A percentile compares a stretch with the other conserved stretches of the same genome.
These are phyloP conservation scores for Atkinsonella hypoxylon DNA, from an alignment of 2,329 filamentous ascomycete genomes.

Conservation along the genomic window DNA sequence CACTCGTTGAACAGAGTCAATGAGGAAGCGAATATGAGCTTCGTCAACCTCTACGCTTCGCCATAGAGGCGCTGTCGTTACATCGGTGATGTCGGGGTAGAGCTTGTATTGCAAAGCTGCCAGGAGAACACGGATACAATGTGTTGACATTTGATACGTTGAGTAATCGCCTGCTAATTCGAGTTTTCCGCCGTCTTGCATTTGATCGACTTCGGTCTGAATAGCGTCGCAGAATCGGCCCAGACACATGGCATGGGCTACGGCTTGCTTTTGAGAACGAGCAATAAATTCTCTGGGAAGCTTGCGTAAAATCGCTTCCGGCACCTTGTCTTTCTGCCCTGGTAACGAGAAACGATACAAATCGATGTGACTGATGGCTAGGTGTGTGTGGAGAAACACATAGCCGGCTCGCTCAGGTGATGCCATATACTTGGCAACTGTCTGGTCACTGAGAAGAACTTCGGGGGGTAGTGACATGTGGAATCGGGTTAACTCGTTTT, in stretches of 20 bases:
- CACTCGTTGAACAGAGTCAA: constrained; percentile 22
- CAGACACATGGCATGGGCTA: constrained; percentile 25
- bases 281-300: constrained; percentile 24
- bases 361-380: constrained; percentile 25
- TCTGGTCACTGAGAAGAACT: constrained; percentile 22
- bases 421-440: constrained; percentile 19
- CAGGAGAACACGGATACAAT: constrained; percentile 21
- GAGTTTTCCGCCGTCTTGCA: constrained; percentile 12
- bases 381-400: constrained; percentile 24
- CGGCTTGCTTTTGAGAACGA: constrained; percentile 26
- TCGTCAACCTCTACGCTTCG: constrained; percentile 20
- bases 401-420: constrained; percentile 22
- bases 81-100: constrained; percentile 21
- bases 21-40: constrained; percentile 18
- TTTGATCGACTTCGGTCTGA: constrained; percentile 17
- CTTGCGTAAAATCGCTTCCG: constrained; percentile 20
- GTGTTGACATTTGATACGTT: constrained; percentile 19
- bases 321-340: constrained; percentile 20
- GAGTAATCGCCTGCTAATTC: constrained; percentile 20
- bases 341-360: constrained; percentile 28
- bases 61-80: constrained; percentile 26
- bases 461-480: constrained; percentile 23
- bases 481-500: constrained; percentile 24
- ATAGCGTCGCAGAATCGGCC: constrained; percentile 25
- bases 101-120: constrained; percentile 23